Conservation (phyloP, 352 stramenopile species). For the Phytophthora litchii region DNA sequence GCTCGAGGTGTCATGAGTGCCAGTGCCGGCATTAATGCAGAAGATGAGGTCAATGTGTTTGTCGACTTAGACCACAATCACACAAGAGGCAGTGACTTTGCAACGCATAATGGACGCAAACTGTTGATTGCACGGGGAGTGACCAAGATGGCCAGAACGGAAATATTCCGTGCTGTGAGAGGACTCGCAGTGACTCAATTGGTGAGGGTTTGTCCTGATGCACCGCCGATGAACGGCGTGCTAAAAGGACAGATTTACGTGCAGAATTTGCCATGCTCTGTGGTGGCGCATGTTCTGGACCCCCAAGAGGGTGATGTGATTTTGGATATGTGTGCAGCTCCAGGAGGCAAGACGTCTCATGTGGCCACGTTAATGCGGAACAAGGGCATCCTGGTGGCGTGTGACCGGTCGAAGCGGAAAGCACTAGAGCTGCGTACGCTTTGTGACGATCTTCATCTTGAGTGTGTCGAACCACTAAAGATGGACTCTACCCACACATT, state of each 20-base stretch:
- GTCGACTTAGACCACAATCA: constrained; percentile 84
- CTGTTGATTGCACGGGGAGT: constrained; percentile 76
- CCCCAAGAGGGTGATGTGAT: constrained; percentile 86
- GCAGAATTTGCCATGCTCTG: constrained; percentile 93
- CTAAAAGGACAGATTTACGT: constrained; percentile 87
- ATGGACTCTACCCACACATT: constrained; percentile 92
- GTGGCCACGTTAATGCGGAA: constrained; percentile 93
- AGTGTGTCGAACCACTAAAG: constrained; percentile 61
- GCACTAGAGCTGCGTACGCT: constrained; percentile 76
- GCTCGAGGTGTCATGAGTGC: constrained; percentile 91
- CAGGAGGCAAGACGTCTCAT: constrained; percentile 94
- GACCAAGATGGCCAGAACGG: constrained; percentile 74
- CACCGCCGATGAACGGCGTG: constrained; percentile 90
- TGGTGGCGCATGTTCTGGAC: constrained; percentile 91
- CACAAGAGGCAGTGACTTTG: constrained; percentile 72
- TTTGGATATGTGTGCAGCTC: constrained; percentile 94
- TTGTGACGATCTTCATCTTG: constrained; percentile 69
- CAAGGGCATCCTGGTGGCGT: constrained; percentile 82
- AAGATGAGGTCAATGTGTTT: constrained; percentile 86
- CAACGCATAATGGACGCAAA: constrained; percentile 81
- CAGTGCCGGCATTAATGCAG: constrained; percentile 80
- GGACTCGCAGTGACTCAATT: constrained; percentile 70
- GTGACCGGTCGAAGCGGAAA: constrained; percentile 93
- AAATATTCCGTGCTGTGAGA: constrained; percentile 76
- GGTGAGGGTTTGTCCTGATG: constrained; percentile 76